Evolutionary conservation across 106 monocot genomes (phyloP).

Genomic region (Gastrodia elata): DNA sequence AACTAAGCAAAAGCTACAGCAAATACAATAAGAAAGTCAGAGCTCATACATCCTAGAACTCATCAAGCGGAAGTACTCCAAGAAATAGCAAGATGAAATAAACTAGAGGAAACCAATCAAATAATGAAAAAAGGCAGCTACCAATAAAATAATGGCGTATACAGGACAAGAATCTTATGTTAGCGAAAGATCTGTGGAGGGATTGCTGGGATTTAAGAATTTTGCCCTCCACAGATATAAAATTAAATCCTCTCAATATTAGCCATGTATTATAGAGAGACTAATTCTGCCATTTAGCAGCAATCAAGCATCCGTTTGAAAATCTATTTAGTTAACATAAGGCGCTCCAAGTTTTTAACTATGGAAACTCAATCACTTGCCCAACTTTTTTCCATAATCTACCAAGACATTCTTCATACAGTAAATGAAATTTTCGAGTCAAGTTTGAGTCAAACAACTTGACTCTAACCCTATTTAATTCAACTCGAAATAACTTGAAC

Average conservation of each 20-base stretch:
- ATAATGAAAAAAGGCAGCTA: too few species aligned
- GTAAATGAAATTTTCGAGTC: background rate
- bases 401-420: background rate
- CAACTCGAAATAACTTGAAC: too few species aligned
- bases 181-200: too few species aligned
- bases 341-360: too few species aligned
- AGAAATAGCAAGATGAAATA: too few species aligned
- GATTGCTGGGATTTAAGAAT: background rate
- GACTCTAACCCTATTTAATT: too few species aligned
- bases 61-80: too few species aligned
- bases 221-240: background rate
- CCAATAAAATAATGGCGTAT: background rate
- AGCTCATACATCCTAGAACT: too few species aligned
- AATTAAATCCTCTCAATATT: background rate
- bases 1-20: too few species aligned
- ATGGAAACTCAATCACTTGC: too few species aligned
- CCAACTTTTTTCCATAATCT: background rate
- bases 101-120: too few species aligned
- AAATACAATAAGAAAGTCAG: too few species aligned
- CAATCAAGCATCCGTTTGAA: background rate
- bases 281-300: background rate
- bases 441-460: background rate
- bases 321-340: background rate
- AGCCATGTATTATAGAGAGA: background rate
- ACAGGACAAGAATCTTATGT: background rate